Conservation (phyloP, 805 yeast species). For the Vanderwaltozyma verrucispora region DNA sequence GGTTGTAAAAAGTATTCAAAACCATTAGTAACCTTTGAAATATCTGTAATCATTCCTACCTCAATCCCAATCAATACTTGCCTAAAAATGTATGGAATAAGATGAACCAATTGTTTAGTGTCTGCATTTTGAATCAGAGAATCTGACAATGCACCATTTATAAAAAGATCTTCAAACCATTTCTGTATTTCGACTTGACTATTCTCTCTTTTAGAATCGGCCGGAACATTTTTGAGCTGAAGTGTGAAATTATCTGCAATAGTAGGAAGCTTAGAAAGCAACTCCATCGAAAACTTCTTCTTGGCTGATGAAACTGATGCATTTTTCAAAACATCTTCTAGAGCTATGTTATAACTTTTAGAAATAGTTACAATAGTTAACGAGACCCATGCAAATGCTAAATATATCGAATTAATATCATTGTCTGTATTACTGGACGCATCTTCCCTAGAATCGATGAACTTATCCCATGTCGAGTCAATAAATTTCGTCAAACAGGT, state of each 20-base stretch:
- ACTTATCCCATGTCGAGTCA: conserved; percentile 33
- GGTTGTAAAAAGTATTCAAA: conserved; percentile 81
- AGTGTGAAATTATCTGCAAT: conserved; percentile 18
- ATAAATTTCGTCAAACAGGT: conserved; percentile 40
- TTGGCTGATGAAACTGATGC: conserved; percentile 10
- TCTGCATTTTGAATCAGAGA: conserved; percentile 60
- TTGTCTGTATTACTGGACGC: conserved; percentile 35
- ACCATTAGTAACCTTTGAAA: conserved; percentile 59
- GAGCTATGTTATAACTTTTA: conserved; percentile 30
- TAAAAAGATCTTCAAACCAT: conserved; percentile 77
- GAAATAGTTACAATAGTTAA: conserved; percentile 35
- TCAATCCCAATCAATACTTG: conserved; percentile 58
- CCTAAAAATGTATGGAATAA: conserved; percentile 65
- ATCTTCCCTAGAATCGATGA: conserved; percentile 7
- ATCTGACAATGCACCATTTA: conserved; percentile 78
- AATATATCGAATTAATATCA: conserved; percentile 54
- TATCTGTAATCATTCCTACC: conserved; percentile 39
- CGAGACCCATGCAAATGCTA: conserved; percentile 56
- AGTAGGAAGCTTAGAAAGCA: conserved; percentile 17
- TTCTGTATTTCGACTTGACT: conserved; percentile 22
- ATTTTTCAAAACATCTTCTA: conserved; percentile 20
- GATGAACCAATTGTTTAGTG: conserved; percentile 52
- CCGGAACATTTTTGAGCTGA: conserved; percentile 5
- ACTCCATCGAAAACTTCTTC: conserved; percentile 26
- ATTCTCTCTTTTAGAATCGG: not conserved